A percentile compares a stretch with the other conserved stretches of the same genome.
Evolutionary conservation across 129 eudicot species (phyloP).

Genomic region (Kitagawia praeruptora): DNA sequence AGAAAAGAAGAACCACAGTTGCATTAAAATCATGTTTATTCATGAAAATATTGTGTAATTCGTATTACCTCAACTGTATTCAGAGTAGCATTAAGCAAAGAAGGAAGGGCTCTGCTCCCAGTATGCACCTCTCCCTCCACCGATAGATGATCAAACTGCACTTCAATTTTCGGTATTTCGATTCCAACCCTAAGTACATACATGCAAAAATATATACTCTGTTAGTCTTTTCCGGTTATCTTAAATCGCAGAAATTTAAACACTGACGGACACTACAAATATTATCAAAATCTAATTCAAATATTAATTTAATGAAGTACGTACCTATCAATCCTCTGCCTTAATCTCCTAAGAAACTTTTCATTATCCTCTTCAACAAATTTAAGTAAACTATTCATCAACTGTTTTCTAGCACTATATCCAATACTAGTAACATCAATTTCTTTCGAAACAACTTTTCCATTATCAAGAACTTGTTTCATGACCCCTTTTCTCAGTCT

Average conservation of each 20-base stretch:
- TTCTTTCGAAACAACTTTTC: constrained; percentile 29
- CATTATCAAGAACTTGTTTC: constrained; percentile 46
- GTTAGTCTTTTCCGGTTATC: not conserved
- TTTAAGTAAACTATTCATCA: constrained; percentile 46
- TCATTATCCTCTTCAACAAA: constrained; percentile 63
- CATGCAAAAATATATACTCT: not conserved
- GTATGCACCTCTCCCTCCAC: constrained; percentile 65
- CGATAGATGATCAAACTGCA: constrained; percentile 56
- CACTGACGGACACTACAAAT: not conserved
- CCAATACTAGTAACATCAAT: constrained; percentile 38
- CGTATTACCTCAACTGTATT: constrained; percentile 52
- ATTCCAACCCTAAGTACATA: constrained; percentile 53
- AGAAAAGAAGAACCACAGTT: not conserved
- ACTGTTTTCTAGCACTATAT: constrained; percentile 36
- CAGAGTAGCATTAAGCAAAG: constrained; percentile 47
- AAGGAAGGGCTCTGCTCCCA: constrained; percentile 83
- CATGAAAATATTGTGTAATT: not conserved
- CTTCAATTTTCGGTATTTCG: constrained; percentile 52
- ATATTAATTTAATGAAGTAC: constrained; percentile 11
- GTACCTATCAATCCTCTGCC: constrained; percentile 67
- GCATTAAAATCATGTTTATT: not conserved
- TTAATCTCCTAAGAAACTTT: constrained; percentile 45
- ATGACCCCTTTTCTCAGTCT: constrained; percentile 48
- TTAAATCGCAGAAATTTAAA: not conserved
- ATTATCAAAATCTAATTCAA: not conserved